These are phyloP conservation scores for Skeletonema costatum DNA, from an alignment of 108 stramenopile genomes.

Conservation along the genomic window DNA sequence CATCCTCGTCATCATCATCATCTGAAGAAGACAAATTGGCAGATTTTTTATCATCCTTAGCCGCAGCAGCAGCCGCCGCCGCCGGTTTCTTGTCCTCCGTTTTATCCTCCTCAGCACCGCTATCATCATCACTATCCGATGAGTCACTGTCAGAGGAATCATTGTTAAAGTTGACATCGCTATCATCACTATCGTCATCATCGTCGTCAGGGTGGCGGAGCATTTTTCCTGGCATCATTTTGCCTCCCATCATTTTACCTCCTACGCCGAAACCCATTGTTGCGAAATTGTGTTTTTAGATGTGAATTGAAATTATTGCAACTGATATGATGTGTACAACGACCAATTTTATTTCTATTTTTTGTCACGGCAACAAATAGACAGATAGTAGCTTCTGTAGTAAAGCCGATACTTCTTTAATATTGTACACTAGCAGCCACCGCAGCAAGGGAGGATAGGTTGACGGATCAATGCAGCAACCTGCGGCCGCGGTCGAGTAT, in stretches of 20 bases:
- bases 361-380: too few relatives aligned
- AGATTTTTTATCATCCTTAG: slow-evolving; percentile 47
- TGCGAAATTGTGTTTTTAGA: not conserved
- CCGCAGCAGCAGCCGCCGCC: slow-evolving; percentile 27
- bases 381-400: too few relatives aligned
- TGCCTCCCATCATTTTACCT: slow-evolving; percentile 55
- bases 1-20: slow-evolving; percentile 31
- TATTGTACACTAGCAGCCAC: too few relatives aligned
- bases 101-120: slow-evolving; percentile 22
- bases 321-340: not conserved
- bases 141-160: slow-evolving; percentile 36
- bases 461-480: too few relatives aligned
- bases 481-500: too few relatives aligned
- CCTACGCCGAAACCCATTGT: slow-evolving; percentile 17
- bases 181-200: slow-evolving; percentile 56
- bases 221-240: slow-evolving; percentile 68
- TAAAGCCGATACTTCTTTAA: too few relatives aligned
- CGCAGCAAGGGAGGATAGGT: too few relatives aligned
- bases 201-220: slow-evolving; percentile 48
- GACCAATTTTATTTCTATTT: not conserved
- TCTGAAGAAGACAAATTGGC: slow-evolving; percentile 28
- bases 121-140: slow-evolving; percentile 30
- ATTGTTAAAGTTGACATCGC: slow-evolving; percentile 23
- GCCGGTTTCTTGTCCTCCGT: slow-evolving; percentile 2
- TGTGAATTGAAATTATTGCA: not conserved